Base-by-base conservation (phyloP, 495 filamentous ascomycete species). In the Alectoria sarmentosa region DNA sequence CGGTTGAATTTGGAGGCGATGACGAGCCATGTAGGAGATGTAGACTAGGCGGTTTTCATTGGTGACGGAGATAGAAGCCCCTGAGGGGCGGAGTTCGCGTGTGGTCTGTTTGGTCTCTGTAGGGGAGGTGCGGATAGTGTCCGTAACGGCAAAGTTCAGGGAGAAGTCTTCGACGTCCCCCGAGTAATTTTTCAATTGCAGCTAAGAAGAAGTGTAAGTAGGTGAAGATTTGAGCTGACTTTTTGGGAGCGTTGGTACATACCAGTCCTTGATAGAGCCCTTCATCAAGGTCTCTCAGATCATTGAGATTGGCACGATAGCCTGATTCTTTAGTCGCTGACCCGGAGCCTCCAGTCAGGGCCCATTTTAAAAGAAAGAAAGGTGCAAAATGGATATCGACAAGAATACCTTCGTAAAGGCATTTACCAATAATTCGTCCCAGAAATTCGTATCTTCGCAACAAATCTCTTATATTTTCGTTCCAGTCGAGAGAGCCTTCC, bases 351-450 rank as follows among this genome's bases (percentile, higher is more conserved):
- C 88, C 88, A 23, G 88, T 88, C 52, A 92, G 79, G 14, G 90
- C 84, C 94, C 94, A 99, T 71, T 96, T 96, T 44, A 96, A 82
- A 9, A 99, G 83, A 79, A 99, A 99, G 76, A 98, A 98, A 4
- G 90, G 86, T 3, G 93, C 94, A 76, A 99, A 99, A 64, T 84
- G 81, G 68, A 98, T 88, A 73, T 99, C 92, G 61, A 98, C 88
- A 15, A 99, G 81, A 58, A 99, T 98, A 3, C 93, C 92, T 76
- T 99, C 94, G 69, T 99, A 99, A 61, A 99, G 80, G 75, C 94
- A 99, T 74, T 99, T 99, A 5, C 94, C 94, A 52, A 99, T 87
- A 36, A 98, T 82, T 10, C 94, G 86, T 15, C 94, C 94, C 0
- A 96, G 78, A 67, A 99, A 99, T 71, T 98, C 93, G 71, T 92